phyloP scores from a whole-genome alignment of 1,284 basidiomycete genomes.

The Meira miltonrushii region DNA sequence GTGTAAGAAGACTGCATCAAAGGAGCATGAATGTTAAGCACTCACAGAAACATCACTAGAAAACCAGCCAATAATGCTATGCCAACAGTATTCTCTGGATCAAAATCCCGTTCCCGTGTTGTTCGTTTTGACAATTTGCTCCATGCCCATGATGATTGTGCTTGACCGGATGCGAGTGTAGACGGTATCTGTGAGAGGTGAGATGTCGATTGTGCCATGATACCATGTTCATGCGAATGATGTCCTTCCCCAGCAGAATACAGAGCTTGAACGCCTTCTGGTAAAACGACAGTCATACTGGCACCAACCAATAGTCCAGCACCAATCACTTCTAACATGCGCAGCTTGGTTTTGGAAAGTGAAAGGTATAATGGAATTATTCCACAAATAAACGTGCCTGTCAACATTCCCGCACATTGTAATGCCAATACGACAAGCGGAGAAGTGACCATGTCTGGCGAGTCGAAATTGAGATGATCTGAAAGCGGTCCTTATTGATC shows the following conservation, averaged over 20 bases:
- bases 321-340: constrained; percentile 44
- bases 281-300: constrained; percentile 46
- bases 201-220: too few species aligned
- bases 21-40: not conserved
- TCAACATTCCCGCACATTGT: constrained; percentile 19
- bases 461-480: too few species aligned
- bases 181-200: not conserved
- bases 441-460: not conserved
- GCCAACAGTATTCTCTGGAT: constrained; percentile 34
- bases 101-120: constrained; percentile 19
- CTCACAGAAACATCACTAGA: constrained; percentile 40
- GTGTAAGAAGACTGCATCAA: not conserved
- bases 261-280: constrained; percentile 36
- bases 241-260: constrained; percentile 12
- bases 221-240: not conserved
- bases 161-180: not conserved
- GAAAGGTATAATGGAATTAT: constrained; percentile 36
- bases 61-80: constrained; percentile 41
- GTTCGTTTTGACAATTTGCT: not conserved
- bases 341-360: constrained; percentile 34
- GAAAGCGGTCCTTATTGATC: too few species aligned
- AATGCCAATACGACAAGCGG: not conserved
- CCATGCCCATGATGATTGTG: not conserved
- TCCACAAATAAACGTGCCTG: constrained; percentile 42
- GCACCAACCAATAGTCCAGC: constrained; percentile 48